Percentiles rank a stretch among this genome's conserved stretches.
phyloP scores from a whole-genome alignment of 2,329 filamentous ascomycete genomes.

The Chrysoporthe austroafricana region DNA sequence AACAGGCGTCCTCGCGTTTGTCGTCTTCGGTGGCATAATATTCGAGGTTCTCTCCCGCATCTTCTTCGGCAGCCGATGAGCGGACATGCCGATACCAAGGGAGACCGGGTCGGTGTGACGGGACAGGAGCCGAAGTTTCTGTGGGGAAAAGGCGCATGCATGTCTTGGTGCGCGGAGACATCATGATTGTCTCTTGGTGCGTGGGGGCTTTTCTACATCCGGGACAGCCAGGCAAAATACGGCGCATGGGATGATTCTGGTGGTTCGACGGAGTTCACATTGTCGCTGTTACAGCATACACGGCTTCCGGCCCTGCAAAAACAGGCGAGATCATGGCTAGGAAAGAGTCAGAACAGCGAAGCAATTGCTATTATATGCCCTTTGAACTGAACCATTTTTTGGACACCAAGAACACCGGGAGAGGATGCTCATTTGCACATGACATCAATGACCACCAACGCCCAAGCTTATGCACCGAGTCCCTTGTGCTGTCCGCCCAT shows the following conservation, averaged over 20 bases:
- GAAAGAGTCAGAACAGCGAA: constrained; percentile 15
- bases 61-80: constrained; percentile 42
- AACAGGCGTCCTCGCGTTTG: constrained; percentile 60
- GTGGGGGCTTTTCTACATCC: background rate
- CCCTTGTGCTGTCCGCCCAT: constrained; percentile 53
- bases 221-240: constrained; percentile 7
- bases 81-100: background rate
- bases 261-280: constrained; percentile 23
- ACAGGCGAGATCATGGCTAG: constrained; percentile 2
- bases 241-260: constrained; percentile 20
- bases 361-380: constrained; percentile 19
- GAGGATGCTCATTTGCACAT: background rate
- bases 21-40: constrained; percentile 63
- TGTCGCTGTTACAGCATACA: constrained; percentile 16
- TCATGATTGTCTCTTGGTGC: background rate
- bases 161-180: background rate
- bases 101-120: constrained; percentile 25
- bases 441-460: background rate
- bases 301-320: background rate
- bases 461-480: constrained; percentile 50
- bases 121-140: background rate
- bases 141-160: background rate
- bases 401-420: background rate
- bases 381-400: background rate
- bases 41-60: constrained; percentile 62